A percentile compares a stretch with the other conserved stretches of the same genome.
Evolutionary conservation across 139 green algal species (phyloP).

Genomic region (Ettlia oleoabundans): DNA sequence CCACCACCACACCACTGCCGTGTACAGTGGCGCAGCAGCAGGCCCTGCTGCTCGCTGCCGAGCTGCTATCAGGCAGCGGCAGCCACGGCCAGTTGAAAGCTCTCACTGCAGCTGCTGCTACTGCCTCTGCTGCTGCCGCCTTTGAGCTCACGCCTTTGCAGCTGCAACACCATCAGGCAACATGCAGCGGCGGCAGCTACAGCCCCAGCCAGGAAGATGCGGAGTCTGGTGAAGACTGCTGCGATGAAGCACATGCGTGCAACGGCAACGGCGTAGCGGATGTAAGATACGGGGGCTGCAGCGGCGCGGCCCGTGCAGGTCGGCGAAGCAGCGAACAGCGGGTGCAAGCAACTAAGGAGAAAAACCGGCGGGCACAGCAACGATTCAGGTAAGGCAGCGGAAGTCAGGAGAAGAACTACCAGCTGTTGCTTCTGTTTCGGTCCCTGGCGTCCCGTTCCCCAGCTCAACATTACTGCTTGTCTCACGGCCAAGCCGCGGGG

Average conservation of each 20-base stretch:
- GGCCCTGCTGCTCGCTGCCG: not conserved
- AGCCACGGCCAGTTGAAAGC: too few relatives aligned
- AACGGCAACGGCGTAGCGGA: too few relatives aligned
- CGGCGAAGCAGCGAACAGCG: not conserved
- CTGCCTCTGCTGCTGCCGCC: not conserved
- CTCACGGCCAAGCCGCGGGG: too few relatives aligned
- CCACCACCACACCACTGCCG: not conserved
- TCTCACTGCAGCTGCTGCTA: too few relatives aligned
- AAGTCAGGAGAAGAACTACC: too few relatives aligned
- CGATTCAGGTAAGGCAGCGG: slow-evolving; percentile 31
- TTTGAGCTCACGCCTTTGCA: not conserved
- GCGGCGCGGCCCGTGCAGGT: not conserved
- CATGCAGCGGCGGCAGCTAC: not conserved
- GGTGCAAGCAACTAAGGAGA: slow-evolving; percentile 19
- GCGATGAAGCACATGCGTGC: not conserved
- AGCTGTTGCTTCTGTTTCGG: too few relatives aligned
- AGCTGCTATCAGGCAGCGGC: not conserved
- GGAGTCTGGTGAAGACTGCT: not conserved
- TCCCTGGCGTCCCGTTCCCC: not conserved
- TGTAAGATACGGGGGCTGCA: not conserved
- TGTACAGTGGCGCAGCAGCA: not conserved
- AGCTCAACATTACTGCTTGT: too few relatives aligned
- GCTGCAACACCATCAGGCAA: not conserved
- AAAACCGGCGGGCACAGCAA: slow-evolving; percentile 33
- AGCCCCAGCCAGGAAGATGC: not conserved